These are phyloP conservation scores for Adansonia gregorii DNA, from an alignment of 441 rosid genomes.

Conservation along the genomic window DNA sequence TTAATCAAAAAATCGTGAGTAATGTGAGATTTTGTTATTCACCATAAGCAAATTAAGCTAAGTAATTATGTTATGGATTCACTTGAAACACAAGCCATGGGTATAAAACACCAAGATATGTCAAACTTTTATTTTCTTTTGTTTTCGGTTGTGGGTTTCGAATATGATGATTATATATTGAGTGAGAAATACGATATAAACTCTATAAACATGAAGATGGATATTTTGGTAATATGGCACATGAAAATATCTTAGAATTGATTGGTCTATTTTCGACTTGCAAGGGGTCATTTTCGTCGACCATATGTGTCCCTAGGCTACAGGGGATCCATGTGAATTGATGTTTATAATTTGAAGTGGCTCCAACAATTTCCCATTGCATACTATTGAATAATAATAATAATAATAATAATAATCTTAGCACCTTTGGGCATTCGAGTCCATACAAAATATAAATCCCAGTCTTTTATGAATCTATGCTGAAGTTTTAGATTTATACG, in stretches of 20 bases:
- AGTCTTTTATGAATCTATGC: too few relatives aligned
- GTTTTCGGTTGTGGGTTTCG: too few relatives aligned
- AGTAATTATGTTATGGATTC: background rate
- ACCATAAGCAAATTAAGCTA: background rate
- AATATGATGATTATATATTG: too few relatives aligned
- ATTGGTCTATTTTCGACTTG: background rate
- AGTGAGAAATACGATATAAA: background rate
- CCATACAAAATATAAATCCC: background rate
- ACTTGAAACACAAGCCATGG: background rate
- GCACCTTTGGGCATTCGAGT: background rate
- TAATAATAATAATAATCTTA: background rate
- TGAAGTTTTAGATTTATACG: too few relatives aligned
- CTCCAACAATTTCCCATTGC: background rate
- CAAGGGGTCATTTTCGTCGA: constrained; percentile 10
- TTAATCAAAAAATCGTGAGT: background rate
- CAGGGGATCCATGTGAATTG: constrained; percentile 10
- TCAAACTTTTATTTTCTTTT: background rate
- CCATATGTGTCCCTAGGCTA: background rate
- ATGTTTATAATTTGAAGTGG: background rate
- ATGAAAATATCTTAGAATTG: constrained; percentile 20
- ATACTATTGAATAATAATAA: background rate
- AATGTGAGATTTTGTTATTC: background rate
- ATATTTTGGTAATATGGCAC: background rate
- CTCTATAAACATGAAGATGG: background rate
- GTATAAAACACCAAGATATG: background rate